Evolutionary conservation across 1,139 yeast genomes (phyloP), one percentile per base, ranked within the genome.

Genomic region (Debaryomyces psychrophilus): DNA sequence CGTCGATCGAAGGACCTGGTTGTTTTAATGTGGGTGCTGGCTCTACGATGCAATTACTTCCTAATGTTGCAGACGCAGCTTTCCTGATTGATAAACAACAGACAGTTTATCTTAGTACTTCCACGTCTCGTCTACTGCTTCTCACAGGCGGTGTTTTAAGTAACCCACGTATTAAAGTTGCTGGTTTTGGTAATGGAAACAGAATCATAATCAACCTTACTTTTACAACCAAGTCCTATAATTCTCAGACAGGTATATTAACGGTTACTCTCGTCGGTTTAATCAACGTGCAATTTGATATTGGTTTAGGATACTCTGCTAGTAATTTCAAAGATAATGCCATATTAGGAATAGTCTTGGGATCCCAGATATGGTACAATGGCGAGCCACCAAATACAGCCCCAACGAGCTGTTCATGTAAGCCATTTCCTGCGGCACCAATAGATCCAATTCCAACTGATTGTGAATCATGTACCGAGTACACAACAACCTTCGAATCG

Each of bases 171-270:
- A 61, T 57, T 49, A 59, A 50, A 2, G 71, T 69, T 22, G 60
- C 59, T 26, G 72, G 71, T 28, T 68, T 59, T 46, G 73, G 73
- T 44, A 55, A 54, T 44, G 65, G 68, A 6, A 69, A 69, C 44
- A 46, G 50, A 12, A 56, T 69, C 41, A 67, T 64, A 41, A 37
- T 66, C 18, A 53, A 50, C 36, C 22, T 53, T 25, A 50, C 65
- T 7, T 50, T 64, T 37, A 35, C 54, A 22, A 43, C 57, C 5
- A 51, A 12, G 33, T 7, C 41, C 3, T 62, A 64, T 44, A 28
- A 15, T 3, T 51, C 60, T 2, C 25, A 15, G 3, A 53, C 61
- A 4, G 69, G 69, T 44, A 50, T 61, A 15, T 60, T 63, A 51
- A 55, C 58, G 4, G 50, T 62, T 35, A 37, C 33, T 28, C 28